Base-by-base conservation (phyloP, 169 alveolate species). In the Babesia caballi region DNA sequence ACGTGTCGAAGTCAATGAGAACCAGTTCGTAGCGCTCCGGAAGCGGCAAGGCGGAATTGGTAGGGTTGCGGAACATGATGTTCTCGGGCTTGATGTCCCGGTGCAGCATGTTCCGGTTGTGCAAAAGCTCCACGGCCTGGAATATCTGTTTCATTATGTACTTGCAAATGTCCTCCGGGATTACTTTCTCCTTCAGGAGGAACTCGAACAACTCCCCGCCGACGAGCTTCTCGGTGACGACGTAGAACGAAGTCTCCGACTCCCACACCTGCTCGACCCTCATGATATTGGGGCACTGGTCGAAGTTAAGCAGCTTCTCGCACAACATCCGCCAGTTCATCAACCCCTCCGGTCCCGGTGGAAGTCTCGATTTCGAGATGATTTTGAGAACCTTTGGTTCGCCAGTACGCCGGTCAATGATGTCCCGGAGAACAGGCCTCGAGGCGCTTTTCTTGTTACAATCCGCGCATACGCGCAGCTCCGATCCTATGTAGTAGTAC, bases 161-260 rank as follows among this genome's bases (percentile, higher is more conserved):
- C 74, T 91, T 93, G 70, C 97, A 94, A 3, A 91, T 83, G 69
- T 88, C 92, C 78, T 94, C 97, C 15, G 95, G 95, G 5, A 94
- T 90, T 21, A 91, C 93, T 57, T 90, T 91, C 77, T 94, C 94
- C 21, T 81, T 85, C 30, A 91, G 85, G 44, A 94, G 72, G 66
- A 91, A 94, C 76, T 86, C 94, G 71, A 93, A 94, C 8, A 94
- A 90, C 57, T 94, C 97, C 8, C 95, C 95, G 5, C 97, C 97
- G 58, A 82, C 85, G 50, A 93, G 77, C 73, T 91, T 86, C 82
- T 94, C 96, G 80, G 90, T 85, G 14, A 92, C 93, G 33, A 94
- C 68, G 44, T 91, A 89, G 66, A 88, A 94, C 35, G 85, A 65
- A 25, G 91, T 80, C 17, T 83, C 92, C n/a, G 90, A 91, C 76